Evolutionary conservation across 169 alveolate species (phyloP), one percentile per base, ranked within the genome.

Genomic region (Eimeria sp.): DNA sequence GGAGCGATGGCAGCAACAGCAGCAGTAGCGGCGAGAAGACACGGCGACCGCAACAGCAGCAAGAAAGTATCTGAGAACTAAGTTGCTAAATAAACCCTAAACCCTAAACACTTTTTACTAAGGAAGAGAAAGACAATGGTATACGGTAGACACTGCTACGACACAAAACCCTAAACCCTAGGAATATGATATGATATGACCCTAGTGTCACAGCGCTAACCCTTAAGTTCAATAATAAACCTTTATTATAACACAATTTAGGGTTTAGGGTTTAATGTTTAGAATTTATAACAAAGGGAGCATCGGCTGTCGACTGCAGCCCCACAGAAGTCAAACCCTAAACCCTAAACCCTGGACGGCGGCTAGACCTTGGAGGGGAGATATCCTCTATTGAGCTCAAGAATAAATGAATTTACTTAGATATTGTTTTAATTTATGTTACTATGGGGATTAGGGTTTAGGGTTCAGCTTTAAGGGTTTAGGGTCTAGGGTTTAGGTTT

Each of bases 401-500:
- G 47, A 13, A n/a, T 30, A 18, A 6, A 30, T 7, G 49, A 25
- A 40, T 5, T 20, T 73, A 27, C 51, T 30, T 6, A 67, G 10
- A 67, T 27, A 11, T 20, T 25, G 83, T 73, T 7, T 73, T 10
- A 13, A 27, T n/a, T 40, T 6, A 6, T 73, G 40, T 25, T 18
- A 13, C 16, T 40, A 27, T 40, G 18, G 83, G 83, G 83, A 27
- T 73, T 73, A 73, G 83, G 57, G 83, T 73, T 73, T 73, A 40
- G 57, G 51, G 83, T 40, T 40, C 30, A 16, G 51, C 54, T 45
- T 73, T 73, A 27, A 73, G 83, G 83, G 83, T 73, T 73, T n/a
- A 73, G 83, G 83, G 88, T 78, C 45, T 78, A 78, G 88, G 88
- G 88, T 45, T 78, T 47, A 78, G 88, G 65, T 61, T 40, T 47